Percentiles rank a stretch among this genome's conserved stretches.
Conservation (phyloP, 257 asterid genomes). For the Fraxinus cuspidata region DNA sequence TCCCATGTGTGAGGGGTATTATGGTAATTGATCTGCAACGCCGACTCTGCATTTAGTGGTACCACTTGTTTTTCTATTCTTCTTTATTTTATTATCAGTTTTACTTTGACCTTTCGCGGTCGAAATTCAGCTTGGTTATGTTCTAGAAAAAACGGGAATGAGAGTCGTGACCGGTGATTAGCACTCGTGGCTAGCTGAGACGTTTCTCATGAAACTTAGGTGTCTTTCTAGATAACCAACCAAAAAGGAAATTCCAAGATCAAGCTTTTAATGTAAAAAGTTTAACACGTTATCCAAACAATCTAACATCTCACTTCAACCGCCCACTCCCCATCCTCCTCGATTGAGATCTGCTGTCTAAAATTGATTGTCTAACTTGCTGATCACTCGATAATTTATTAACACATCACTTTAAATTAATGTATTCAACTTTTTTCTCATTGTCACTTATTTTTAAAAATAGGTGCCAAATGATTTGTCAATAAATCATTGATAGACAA, state of each 20-base stretch:
- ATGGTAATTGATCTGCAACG: neutral
- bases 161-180: neutral
- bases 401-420: no score
- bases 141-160: neutral
- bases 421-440: no score
- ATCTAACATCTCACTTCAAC: neutral
- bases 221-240: slow-evolving; percentile 41
- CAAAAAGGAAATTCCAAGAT: slow-evolving; percentile 20
- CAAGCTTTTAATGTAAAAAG: neutral
- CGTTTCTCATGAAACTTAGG: slow-evolving; percentile 16
- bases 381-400: no score
- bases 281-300: neutral
- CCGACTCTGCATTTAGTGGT: neutral
- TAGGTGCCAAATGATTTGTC: no score
- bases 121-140: neutral
- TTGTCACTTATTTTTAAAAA: no score
- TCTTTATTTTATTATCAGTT: neutral
- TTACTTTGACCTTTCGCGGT: neutral
- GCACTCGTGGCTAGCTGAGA: slow-evolving; percentile 27
- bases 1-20: neutral
- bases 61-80: neutral
- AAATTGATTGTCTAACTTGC: no score
- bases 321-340: neutral
- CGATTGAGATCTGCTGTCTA: no score
- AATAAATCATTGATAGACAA: no score